Evolutionary conservation across 2,329 filamentous ascomycete species (phyloP).

Genomic region (Chrysosphaeria jannelii): DNA sequence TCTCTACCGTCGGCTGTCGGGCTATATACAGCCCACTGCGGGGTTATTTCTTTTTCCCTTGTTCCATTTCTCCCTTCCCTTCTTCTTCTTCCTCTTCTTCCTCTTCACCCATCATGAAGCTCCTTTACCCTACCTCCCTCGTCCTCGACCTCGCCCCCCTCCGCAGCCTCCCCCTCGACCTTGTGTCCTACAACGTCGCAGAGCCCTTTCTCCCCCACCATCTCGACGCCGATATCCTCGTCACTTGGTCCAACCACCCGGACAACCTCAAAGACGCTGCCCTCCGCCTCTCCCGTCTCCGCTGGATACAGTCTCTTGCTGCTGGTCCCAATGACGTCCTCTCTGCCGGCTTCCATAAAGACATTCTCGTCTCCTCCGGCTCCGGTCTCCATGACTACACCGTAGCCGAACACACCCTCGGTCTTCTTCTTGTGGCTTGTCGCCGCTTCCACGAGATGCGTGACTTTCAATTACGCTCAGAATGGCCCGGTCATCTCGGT

Average conservation of each 20-base stretch:
- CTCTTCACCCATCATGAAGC: slow-evolving; percentile 5
- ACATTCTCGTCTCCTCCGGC: slow-evolving; percentile 13
- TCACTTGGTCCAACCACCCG: slow-evolving; percentile 15
- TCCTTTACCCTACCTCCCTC: slow-evolving; percentile 6
- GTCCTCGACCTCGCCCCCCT: slow-evolving; percentile 5
- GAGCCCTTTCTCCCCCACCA: slow-evolving; percentile 13
- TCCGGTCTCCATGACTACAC: slow-evolving; percentile 17
- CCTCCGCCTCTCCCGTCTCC: slow-evolving; percentile 12
- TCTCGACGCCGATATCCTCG: slow-evolving; percentile 14
- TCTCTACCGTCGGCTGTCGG: no score
- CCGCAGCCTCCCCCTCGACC: slow-evolving; percentile 5
- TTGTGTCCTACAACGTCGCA: slow-evolving; percentile 11
- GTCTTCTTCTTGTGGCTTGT: slow-evolving; percentile 11
- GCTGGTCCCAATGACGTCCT: slow-evolving; percentile 20
- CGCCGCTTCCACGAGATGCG: slow-evolving; percentile 15
- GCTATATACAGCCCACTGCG: no score
- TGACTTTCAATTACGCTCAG: slow-evolving; percentile 13
- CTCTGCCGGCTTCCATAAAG: slow-evolving; percentile 13
- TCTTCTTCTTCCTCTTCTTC: background rate
- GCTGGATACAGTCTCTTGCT: slow-evolving; percentile 19
- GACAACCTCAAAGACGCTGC: slow-evolving; percentile 15
- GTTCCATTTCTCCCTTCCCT: no score
- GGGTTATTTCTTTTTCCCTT: no score
- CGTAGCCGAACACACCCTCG: slow-evolving; percentile 17
- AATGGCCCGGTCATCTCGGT: slow-evolving; percentile 16